Evolutionary conservation across 495 filamentous ascomycete species (phyloP), one percentile per base, ranked within the genome.

Genomic region (Talaromyces ruber): DNA sequence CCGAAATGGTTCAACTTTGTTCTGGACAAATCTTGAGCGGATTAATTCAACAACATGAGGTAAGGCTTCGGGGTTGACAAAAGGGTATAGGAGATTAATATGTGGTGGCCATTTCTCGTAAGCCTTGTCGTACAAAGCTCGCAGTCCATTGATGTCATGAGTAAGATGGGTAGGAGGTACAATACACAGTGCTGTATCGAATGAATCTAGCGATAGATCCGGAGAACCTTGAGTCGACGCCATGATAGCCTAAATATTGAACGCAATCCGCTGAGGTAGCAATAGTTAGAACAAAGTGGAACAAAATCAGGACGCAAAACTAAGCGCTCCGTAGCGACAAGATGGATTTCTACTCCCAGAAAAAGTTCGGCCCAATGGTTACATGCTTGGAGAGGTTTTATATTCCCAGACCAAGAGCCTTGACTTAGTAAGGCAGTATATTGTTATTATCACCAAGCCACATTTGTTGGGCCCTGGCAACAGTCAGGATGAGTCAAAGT

Each of bases 101-200:
- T 87, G 84, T 6, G 83, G 81, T 3, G 83, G 82, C 84, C 84
- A 86, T 72, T 76, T 81, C 29, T 67, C 71, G 64, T 80, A 81
- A 2, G 74, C 76, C 55, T 80, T 81, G 67, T 86, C 84, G 70
- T 85, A 80, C 30, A 82, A 68, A 7, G 71, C 73, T 22, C 83
- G 75, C 7, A 87, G 72, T 26, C 71, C 64, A 62, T 85, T 76
- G 21, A 84, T 53, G 4, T 69, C 50, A 4, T 68, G 62, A 69
- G 78, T 77, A 58, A 76, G 64, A 29, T 70, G 62, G 21, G 58
- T 62, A 0, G 81, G 80, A 25, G 81, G 81, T 22, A 84, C 64
- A 22, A 84, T 56, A 61, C 77, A 78, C n/a, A 84, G 67, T 21
- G 81, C 81, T 16, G 81, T 82, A 45, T 81, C 72, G 64, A 76